phyloP scores from a whole-genome alignment of 768 basidiomycete species.

The Psilocybe cubensis region DNA sequence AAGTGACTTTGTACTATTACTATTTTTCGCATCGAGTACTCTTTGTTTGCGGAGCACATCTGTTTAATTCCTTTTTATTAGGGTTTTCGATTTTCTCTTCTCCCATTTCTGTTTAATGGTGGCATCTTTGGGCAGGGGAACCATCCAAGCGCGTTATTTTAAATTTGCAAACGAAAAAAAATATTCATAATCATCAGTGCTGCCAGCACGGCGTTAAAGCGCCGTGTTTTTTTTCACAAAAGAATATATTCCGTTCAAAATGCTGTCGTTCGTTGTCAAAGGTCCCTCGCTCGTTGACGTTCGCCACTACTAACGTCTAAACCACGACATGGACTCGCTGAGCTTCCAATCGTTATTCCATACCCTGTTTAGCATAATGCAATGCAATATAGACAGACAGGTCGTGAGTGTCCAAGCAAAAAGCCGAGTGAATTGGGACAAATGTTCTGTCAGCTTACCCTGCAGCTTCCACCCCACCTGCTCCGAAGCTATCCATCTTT shows the following conservation, averaged over 20 bases:
- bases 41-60: neutral
- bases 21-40: neutral
- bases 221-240: neutral
- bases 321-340: conserved; percentile 54
- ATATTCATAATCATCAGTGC: neutral
- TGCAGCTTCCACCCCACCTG: conserved; percentile 75
- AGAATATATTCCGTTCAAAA: too few species aligned
- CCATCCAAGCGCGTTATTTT: too few species aligned
- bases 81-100: too few species aligned
- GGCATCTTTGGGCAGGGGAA: too few species aligned
- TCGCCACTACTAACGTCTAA: conserved; percentile 31
- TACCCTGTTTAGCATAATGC: conserved; percentile 24
- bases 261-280: too few species aligned
- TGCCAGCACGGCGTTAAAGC: neutral
- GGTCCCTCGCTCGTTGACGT: neutral
- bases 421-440: neutral
- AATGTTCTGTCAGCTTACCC: conserved; percentile 55
- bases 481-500: conserved; percentile 58
- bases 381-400: neutral
- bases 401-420: neutral
- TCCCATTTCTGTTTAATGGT: too few species aligned
- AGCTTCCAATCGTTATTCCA: conserved; percentile 45
- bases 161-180: neutral
- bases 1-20: neutral
- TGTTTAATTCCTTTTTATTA: neutral